Conservation (phyloP, 805 yeast species). For the Yarrowia osloensis region DNA sequence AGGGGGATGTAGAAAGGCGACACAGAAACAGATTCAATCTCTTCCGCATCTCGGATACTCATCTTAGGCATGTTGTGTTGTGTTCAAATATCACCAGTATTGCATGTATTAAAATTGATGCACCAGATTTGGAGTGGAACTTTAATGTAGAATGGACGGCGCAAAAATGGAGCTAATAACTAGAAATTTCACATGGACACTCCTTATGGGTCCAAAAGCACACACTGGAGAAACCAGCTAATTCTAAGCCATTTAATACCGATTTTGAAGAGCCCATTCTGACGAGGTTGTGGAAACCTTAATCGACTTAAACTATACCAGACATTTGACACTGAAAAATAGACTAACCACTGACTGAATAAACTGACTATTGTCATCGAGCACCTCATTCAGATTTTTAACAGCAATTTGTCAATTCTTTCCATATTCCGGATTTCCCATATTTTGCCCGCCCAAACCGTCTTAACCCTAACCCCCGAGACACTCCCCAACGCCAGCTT, state of each 20-base stretch:
- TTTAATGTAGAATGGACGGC: too few species aligned
- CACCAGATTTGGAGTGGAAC: too few species aligned
- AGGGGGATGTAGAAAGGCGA: background rate
- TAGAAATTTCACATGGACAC: too few species aligned
- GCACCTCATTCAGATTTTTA: too few species aligned
- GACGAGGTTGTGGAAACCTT: background rate
- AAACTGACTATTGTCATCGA: too few species aligned
- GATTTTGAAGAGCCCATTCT: background rate
- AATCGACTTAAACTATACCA: background rate
- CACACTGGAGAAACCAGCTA: background rate
- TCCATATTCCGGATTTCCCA: too few species aligned
- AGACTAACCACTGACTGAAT: too few species aligned
- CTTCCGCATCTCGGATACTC: background rate
- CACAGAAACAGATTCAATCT: background rate
- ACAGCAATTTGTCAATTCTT: too few species aligned
- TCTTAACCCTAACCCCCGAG: background rate
- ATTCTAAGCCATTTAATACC: background rate
- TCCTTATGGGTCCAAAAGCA: background rate
- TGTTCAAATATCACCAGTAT: background rate
- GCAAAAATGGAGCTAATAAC: too few species aligned
- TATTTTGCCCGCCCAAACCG: too few species aligned
- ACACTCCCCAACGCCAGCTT: background rate
- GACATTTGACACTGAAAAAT: background rate
- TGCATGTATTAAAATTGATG: too few species aligned
- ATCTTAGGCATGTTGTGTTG: constrained; percentile 18